Evolutionary conservation across 805 yeast genomes (phyloP).

Genomic region (Lipomyces spencermartinsiae): DNA sequence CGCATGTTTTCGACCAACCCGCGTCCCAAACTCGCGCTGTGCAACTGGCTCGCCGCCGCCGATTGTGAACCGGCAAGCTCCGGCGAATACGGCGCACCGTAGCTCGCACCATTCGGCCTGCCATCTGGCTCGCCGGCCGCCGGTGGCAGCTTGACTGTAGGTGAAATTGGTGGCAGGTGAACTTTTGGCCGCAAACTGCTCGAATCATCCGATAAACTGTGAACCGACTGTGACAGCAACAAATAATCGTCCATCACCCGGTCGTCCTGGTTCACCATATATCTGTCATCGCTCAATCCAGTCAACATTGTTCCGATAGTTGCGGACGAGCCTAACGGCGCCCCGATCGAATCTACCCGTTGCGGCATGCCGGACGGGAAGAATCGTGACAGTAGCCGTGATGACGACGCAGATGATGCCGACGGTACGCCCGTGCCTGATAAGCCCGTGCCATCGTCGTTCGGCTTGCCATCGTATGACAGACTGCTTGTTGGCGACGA

Average conservation of each 20-base stretch:
- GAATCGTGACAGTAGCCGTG: constrained; percentile 29
- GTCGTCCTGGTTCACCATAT: background rate
- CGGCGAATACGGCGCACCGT: constrained; percentile 4
- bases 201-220: constrained; percentile 31
- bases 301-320: constrained; percentile 3
- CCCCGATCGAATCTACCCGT: constrained; percentile 1
- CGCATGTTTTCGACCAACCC: constrained; percentile 10
- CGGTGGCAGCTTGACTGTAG: constrained; percentile 7
- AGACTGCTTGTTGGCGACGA: constrained; percentile 25
- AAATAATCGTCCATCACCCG: constrained; percentile 15
- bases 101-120: background rate
- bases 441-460: background rate
- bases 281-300: constrained; percentile 1
- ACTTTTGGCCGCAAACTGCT: constrained; percentile 31
- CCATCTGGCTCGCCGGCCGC: background rate
- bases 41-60: background rate
- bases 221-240: constrained; percentile 30
- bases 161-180: constrained; percentile 27
- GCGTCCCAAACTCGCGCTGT: constrained; percentile 20
- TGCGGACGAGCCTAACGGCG: background rate
- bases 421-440: background rate
- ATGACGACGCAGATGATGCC: constrained; percentile 17
- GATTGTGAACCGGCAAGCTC: constrained; percentile 11
- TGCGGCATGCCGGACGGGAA: constrained; percentile 30
- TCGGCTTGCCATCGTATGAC: constrained; percentile 7